These are phyloP conservation scores for Puccinia triticina DNA, from an alignment of 1,284 basidiomycete species.

Conservation along the genomic window DNA sequence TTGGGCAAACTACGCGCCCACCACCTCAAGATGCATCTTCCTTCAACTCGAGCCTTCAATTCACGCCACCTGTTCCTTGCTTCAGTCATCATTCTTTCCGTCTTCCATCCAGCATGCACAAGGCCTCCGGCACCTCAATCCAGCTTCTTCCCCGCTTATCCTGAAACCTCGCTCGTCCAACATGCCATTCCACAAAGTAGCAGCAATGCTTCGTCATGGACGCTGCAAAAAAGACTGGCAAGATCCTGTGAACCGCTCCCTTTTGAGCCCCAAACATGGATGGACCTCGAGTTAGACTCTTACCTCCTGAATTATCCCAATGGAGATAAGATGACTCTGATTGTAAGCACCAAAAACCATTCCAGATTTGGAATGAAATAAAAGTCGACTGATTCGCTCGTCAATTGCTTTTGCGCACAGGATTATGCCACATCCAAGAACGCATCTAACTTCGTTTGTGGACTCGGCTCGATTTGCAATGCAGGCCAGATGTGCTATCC, in stretches of 20 bases:
- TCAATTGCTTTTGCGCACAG: neutral
- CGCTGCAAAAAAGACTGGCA: neutral
- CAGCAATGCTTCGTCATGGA: neutral
- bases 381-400: neutral
- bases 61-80: neutral
- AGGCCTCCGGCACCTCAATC: neutral
- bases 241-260: conserved; percentile 20
- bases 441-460: conserved; percentile 32
- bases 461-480: conserved; percentile 7
- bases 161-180: neutral
- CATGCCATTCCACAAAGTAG: neutral
- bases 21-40: neutral
- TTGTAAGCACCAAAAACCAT: neutral
- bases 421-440: conserved; percentile 11
- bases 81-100: neutral
- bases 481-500: conserved; percentile 39
- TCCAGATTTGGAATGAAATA: neutral
- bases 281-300: conserved; percentile 22
- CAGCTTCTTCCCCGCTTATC: neutral
- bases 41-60: neutral
- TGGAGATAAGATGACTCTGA: conserved; percentile 13
- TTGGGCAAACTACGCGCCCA: neutral
- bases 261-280: conserved; percentile 26
- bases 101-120: neutral
- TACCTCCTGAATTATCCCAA: conserved; percentile 4